phyloP scores from a whole-genome alignment of 352 stramenopile species.

The Phytopythium montanum region DNA sequence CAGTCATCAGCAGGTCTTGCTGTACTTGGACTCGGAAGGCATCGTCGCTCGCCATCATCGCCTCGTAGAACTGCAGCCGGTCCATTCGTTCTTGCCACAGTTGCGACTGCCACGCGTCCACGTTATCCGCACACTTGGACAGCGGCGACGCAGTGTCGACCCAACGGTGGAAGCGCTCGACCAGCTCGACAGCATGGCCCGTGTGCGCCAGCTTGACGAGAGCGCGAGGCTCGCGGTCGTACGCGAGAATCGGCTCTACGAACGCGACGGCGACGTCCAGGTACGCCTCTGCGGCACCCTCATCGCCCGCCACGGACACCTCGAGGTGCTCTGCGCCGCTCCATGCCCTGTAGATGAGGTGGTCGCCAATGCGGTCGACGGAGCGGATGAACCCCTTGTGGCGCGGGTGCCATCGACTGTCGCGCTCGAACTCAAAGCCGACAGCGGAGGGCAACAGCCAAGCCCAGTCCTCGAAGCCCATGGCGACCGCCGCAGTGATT shows the following conservation, averaged over 20 bases:
- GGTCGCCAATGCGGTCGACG: not conserved
- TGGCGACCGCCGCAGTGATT: no score
- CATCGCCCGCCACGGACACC: not conserved
- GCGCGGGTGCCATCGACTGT: not conserved
- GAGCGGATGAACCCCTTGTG: not conserved
- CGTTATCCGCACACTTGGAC: not conserved
- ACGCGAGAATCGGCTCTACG: not conserved
- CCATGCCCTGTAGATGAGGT: not conserved
- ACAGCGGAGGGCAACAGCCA: no score
- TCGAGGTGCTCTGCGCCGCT: not conserved
- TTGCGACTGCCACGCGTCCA: not conserved
- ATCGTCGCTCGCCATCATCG: not conserved
- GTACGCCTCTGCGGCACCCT: not conserved
- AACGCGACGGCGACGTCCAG: not conserved
- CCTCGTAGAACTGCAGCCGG: not conserved
- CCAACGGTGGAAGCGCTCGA: not conserved
- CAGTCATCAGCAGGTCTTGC: not conserved
- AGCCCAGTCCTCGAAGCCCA: no score
- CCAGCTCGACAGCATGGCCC: not conserved
- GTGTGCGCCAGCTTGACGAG: constrained; percentile 1
- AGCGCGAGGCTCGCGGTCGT: not conserved
- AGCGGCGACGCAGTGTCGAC: not conserved
- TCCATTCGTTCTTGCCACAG: not conserved
- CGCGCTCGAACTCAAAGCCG: not conserved
- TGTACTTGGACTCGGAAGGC: not conserved